Percentiles rank a stretch among this genome's conserved stretches.
Conservation (phyloP, 2,329 filamentous ascomycete genomes). For the Cladosporium sp. region DNA sequence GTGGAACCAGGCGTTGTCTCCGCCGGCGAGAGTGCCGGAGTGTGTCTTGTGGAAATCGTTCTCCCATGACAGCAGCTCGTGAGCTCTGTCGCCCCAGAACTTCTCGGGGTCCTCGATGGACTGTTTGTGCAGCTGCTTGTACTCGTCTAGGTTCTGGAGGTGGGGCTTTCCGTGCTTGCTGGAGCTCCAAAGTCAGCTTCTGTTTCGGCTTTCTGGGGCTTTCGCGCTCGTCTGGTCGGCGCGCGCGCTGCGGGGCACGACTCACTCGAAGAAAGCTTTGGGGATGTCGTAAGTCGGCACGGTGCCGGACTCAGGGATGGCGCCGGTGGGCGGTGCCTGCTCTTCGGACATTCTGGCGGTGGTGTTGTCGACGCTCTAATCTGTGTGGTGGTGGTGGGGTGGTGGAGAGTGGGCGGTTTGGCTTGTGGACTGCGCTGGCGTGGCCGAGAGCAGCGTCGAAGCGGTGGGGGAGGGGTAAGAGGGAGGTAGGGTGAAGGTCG, state of each 20-base stretch:
- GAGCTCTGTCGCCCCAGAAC: constrained; percentile 83
- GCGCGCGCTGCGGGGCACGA: constrained; percentile 2
- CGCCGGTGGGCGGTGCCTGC: constrained; percentile 34
- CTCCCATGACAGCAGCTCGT: constrained; percentile 85
- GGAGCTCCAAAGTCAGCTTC: constrained; percentile 15
- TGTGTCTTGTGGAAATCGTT: constrained; percentile 86
- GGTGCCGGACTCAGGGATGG: constrained; percentile 68
- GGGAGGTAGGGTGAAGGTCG: neutral
- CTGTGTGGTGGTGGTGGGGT: neutral
- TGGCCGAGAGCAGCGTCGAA: neutral
- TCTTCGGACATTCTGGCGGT: constrained; percentile 40
- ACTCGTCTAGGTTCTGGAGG: constrained; percentile 54
- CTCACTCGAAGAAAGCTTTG: constrained; percentile 45
- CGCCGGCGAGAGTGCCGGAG: constrained; percentile 66
- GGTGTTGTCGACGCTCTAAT: neutral
- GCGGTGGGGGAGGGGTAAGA: neutral
- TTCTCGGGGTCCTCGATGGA: constrained; percentile 83
- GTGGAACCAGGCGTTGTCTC: constrained; percentile 90
- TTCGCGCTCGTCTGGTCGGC: neutral
- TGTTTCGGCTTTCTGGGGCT: constrained; percentile 6
- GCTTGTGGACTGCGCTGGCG: neutral
- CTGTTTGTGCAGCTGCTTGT: constrained; percentile 63
- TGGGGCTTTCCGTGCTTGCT: constrained; percentile 57
- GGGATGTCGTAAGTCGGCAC: constrained; percentile 66
- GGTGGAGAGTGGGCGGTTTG: neutral